phyloP scores from a whole-genome alignment of 192 early-diverging fungal species.

The Gryganskiella cystojenkinii region DNA sequence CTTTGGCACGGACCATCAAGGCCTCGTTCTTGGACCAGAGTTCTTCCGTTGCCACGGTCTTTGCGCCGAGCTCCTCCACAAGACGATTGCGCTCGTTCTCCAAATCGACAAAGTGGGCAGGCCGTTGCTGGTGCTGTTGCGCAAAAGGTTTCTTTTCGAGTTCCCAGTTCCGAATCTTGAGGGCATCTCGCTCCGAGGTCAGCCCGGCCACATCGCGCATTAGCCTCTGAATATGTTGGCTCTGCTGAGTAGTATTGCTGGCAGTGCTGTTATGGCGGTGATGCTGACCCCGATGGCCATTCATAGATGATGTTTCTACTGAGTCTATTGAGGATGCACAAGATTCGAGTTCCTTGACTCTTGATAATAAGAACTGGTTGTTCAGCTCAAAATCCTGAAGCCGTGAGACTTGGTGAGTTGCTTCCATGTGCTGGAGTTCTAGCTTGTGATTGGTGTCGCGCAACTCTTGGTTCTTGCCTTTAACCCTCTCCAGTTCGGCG shows the following conservation, averaged over 20 bases:
- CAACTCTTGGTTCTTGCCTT: constrained; percentile 43
- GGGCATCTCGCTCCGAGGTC: constrained; percentile 38
- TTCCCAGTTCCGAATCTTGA: constrained; percentile 46
- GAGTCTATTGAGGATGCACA: constrained; percentile 37
- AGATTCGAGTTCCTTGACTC: constrained; percentile 42
- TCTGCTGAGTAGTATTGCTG: constrained; percentile 12
- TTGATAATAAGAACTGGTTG: constrained; percentile 38
- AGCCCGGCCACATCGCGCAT: constrained; percentile 29
- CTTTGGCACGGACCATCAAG: constrained; percentile 19
- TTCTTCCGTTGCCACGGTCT: constrained; percentile 21
- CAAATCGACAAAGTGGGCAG: constrained; percentile 8
- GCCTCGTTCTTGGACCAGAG: constrained; percentile 22
- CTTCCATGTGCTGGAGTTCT: constrained; percentile 33
- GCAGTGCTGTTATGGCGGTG: constrained; percentile 14
- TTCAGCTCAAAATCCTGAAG: constrained; percentile 42
- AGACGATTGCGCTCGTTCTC: constrained; percentile 27
- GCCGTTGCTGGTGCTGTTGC: constrained; percentile 12
- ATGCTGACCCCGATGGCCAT: constrained; percentile 18
- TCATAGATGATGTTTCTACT: constrained; percentile 33
- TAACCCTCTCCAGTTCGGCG: constrained; percentile 30
- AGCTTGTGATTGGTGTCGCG: constrained; percentile 39
- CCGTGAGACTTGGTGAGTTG: constrained; percentile 32
- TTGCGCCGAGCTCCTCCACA: constrained; percentile 19
- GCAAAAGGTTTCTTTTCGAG: constrained; percentile 23
- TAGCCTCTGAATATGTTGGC: constrained; percentile 32